phyloP scores from a whole-genome alignment of 331 rosid species.

The Pyracantha coccinea region DNA sequence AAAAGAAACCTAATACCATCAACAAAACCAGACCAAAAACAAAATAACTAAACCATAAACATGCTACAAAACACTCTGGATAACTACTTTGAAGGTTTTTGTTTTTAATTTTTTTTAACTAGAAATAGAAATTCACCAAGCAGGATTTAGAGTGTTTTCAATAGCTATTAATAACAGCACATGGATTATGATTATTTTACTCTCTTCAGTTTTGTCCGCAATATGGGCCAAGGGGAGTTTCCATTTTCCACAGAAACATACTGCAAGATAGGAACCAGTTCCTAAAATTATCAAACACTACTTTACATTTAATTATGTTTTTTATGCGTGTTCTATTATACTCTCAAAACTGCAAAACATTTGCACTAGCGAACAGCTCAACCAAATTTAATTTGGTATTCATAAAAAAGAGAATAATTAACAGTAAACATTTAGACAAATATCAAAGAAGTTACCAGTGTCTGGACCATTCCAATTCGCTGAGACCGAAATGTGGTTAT shows the following conservation, averaged over 20 bases:
- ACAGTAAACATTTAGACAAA: conserved; percentile 1
- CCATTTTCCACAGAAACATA: neutral
- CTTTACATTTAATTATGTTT: neutral
- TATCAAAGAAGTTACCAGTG: conserved; percentile 46
- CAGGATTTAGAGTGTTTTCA: too few relatives aligned
- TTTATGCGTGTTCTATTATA: neutral
- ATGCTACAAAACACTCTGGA: too few relatives aligned
- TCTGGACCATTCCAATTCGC: conserved; percentile 97
- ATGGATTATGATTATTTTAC: neutral
- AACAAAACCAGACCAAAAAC: neutral
- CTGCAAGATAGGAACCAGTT: neutral
- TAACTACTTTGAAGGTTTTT: too few relatives aligned
- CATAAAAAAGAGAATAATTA: neutral
- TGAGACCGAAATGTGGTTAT: conserved; percentile 72
- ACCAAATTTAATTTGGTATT: neutral
- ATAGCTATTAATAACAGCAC: too few relatives aligned
- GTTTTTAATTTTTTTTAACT: too few relatives aligned
- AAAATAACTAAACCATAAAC: too few relatives aligned
- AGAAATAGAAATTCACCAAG: too few relatives aligned
- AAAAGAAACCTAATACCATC: neutral
- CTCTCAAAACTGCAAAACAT: neutral
- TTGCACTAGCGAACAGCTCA: neutral
- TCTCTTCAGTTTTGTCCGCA: neutral
- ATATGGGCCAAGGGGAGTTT: neutral
- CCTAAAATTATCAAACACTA: neutral